Base-by-base conservation (phyloP, 192 early-diverging fungal species). In the Coemansia sp. region DNA sequence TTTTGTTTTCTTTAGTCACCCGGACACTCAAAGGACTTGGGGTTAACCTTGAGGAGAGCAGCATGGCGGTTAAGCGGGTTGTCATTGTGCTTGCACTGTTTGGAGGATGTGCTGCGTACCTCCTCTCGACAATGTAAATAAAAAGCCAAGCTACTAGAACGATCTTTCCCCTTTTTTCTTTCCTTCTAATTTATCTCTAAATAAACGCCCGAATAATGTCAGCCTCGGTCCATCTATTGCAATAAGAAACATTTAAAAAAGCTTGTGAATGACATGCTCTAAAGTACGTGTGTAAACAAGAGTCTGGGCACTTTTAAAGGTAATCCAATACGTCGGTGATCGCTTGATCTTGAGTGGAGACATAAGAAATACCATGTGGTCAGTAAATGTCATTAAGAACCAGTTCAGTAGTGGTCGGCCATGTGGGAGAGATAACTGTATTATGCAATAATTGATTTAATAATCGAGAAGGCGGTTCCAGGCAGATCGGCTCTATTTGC, bases 21-120 rank as follows among this genome's bases (percentile, higher is more conserved):
- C 19, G 57, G 16, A 15, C 57, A 41, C 38, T 64, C 54, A 75
- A 66, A 47, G 21, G 70, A 6, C 50, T 81, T 13, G 70, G 73
- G 2, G 61, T 67, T 11, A 58, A 65, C 44, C 37, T 72, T 40
- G 67, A 68, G 9, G 61, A 70, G 53, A 63, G 59, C 61, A 67
- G 72, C 19, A 48, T 76, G 40, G 61, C 79, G 5, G 37, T 76
- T 4, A 54, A 70, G 5, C 48, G 65, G 13, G 68, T 81, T 2
- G 40, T 52, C 9, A 11, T 75, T 23, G 61, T 42, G 3, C 52
- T 81, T n/a, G 67, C 23, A 2, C 43, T 64, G 12, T 41, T 68
- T 13, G 79, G 70, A 18, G 43, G 50, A 9, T 57, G 60, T 40
- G 68, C 79, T 3, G 79, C 74, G 9, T 81, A 81, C 49, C 65